phyloP scores from a whole-genome alignment of 257 asterid species.

The Linaria vulgaris region DNA sequence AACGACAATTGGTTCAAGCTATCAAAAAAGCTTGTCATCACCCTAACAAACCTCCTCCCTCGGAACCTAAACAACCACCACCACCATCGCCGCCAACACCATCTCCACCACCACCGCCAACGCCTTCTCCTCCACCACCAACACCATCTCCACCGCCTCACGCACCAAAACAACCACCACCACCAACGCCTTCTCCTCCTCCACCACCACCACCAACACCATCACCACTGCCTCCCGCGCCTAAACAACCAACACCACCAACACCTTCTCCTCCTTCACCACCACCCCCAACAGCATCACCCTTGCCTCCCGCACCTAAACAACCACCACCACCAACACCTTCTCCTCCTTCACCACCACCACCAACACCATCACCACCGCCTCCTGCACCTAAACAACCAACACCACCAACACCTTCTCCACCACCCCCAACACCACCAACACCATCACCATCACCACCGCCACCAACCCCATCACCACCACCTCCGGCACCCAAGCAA shows the following conservation, averaged over 20 bases:
- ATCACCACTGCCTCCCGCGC: not conserved
- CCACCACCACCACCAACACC: too few relatives aligned
- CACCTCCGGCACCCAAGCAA: not conserved
- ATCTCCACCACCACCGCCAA: not conserved
- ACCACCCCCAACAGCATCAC: not conserved
- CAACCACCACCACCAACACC: not conserved
- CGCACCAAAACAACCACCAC: too few relatives aligned
- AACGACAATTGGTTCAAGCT: too few relatives aligned
- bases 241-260: not conserved
- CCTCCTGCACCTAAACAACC: not conserved
- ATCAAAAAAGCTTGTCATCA: too few relatives aligned
- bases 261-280: not conserved
- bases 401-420: slow-evolving; percentile 5
- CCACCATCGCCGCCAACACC: not conserved
- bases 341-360: not conserved
- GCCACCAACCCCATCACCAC: not conserved
- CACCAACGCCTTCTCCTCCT: not conserved
- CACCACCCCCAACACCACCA: too few relatives aligned
- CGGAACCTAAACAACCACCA: not conserved
- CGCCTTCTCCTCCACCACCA: not conserved
- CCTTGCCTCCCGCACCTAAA: not conserved
- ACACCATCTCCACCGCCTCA: not conserved
- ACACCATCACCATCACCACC: not conserved
- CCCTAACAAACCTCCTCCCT: too few relatives aligned
- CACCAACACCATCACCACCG: not conserved